phyloP scores from a whole-genome alignment of 2,329 filamentous ascomycete genomes.

The Microcyclosporella mali region DNA sequence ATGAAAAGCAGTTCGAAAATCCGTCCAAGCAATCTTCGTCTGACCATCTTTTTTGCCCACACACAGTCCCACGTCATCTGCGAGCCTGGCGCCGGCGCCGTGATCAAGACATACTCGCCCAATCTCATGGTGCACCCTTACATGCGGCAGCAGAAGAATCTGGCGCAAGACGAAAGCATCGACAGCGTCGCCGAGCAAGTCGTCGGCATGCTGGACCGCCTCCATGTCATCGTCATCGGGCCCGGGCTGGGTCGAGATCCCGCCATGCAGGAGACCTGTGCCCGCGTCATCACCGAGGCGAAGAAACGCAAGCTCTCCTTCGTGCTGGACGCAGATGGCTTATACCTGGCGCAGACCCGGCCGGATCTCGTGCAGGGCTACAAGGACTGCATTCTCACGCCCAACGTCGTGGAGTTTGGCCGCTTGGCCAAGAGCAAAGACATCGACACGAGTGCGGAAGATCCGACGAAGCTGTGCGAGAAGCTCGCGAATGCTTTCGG shows the following conservation, averaged over 20 bases:
- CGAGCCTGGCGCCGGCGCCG: slow-evolving; percentile 72
- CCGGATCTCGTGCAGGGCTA: slow-evolving; percentile 77
- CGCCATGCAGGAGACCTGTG: slow-evolving; percentile 82
- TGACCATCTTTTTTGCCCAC: background rate
- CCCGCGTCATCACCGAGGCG: slow-evolving; percentile 71
- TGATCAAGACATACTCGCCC: slow-evolving; percentile 96
- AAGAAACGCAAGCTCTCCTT: slow-evolving; percentile 66
- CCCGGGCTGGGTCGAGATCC: slow-evolving; percentile 85
- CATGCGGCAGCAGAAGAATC: slow-evolving; percentile 69
- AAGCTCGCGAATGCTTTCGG: slow-evolving; percentile 70
- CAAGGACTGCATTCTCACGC: slow-evolving; percentile 78
- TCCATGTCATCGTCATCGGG: slow-evolving; percentile 89
- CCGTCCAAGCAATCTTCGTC: too few relatives aligned
- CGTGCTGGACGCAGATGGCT: slow-evolving; percentile 85
- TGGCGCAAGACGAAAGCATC: slow-evolving; percentile 49
- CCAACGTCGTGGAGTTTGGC: slow-evolving; percentile 89
- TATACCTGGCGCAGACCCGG: slow-evolving; percentile 68
- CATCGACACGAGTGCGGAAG: slow-evolving; percentile 51
- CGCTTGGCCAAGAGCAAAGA: slow-evolving; percentile 70
- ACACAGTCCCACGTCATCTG: slow-evolving; percentile 85
- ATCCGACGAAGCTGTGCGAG: slow-evolving; percentile 54
- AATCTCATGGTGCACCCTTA: slow-evolving; percentile 98
- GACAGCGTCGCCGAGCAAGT: slow-evolving; percentile 62
- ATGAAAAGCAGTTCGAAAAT: too few relatives aligned
- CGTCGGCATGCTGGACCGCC: slow-evolving; percentile 71